Base-by-base conservation (phyloP, 441 rosid species). In the Dalechampia spathulata region DNA sequence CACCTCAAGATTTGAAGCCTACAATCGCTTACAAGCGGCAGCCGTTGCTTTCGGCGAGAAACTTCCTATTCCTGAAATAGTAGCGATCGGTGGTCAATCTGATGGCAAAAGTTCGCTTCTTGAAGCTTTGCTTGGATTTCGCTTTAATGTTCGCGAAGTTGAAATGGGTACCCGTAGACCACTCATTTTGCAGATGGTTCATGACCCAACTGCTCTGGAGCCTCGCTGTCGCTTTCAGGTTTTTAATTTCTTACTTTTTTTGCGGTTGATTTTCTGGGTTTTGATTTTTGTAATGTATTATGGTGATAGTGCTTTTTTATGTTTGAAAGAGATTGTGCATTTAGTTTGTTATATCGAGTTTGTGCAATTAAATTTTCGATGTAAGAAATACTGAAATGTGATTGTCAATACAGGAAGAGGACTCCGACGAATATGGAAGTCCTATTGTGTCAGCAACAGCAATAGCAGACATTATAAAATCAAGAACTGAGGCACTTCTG, bases 31-130 rank as follows among this genome's bases (percentile, higher is more conserved):
- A 19, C 97, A 92, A 43, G 94, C 94, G 0, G 92, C 88, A 7
- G 96, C 96, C 0, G 99, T 92, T n/a, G 98, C 96, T 34, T 88
- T 92, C 67, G 96, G 98, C 0, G 98, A 92, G 79, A 88, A 86
- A 67, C 88, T 92, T 44, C 95, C 96, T 1, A 92, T 92, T 36
- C 96, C 98, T 0, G 98, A 92, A 72, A 92, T 92, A n/a, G 96
- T 92, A 2, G 96, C 95, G 41, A 68, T 92, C 6, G 98, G 98
- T 5, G 95, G 98, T 1, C 98, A 92, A 65, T 92, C 98, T 0
- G 96, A 88, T 13, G 96, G 96, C 0, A 92, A 92, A 69, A 92
- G 99, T 65, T 86, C 99, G 43, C 96, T 92, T 12, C 88, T 92
- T 3, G 98, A 89, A 69, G 98, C 96, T 1, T 85, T 89, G 13